phyloP scores from a whole-genome alignment of 1,139 yeast species.

The Suhomyces chickasaworum region DNA sequence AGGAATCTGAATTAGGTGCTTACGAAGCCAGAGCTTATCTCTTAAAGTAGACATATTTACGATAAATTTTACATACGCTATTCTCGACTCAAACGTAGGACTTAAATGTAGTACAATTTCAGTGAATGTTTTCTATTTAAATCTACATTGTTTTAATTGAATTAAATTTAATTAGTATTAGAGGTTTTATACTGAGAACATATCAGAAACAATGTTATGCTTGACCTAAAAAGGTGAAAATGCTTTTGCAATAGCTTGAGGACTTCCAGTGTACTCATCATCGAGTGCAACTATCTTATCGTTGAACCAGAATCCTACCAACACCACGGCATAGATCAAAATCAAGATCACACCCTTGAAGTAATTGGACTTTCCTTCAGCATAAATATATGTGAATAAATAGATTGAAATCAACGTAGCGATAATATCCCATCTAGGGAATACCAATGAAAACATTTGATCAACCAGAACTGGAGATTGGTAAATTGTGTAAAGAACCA shows the following conservation, averaged over 20 bases:
- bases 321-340: slow-evolving; percentile 72
- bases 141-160: too few relatives aligned
- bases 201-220: not conserved
- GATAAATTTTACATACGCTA: not conserved
- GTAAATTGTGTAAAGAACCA: slow-evolving; percentile 74
- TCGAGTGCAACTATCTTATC: slow-evolving; percentile 40
- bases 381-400: slow-evolving; percentile 88
- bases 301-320: slow-evolving; percentile 80
- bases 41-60: not conserved
- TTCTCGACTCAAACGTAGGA: too few relatives aligned
- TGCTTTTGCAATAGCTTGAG: slow-evolving; percentile 3
- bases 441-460: slow-evolving; percentile 76
- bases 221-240: not conserved
- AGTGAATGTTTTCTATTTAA: too few relatives aligned
- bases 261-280: slow-evolving; percentile 28
- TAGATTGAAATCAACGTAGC: slow-evolving; percentile 86
- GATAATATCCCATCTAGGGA: slow-evolving; percentile 94
- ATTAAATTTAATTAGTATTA: too few relatives aligned
- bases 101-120: too few relatives aligned
- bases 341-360: slow-evolving; percentile 92
- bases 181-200: too few relatives aligned
- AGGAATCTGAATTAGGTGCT: slow-evolving; percentile 18
- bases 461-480: slow-evolving; percentile 38
- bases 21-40: slow-evolving; percentile 23
- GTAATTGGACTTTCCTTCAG: slow-evolving; percentile 95